phyloP scores from a whole-genome alignment of 2,329 filamentous ascomycete species.

The Triangularia setosa region DNA sequence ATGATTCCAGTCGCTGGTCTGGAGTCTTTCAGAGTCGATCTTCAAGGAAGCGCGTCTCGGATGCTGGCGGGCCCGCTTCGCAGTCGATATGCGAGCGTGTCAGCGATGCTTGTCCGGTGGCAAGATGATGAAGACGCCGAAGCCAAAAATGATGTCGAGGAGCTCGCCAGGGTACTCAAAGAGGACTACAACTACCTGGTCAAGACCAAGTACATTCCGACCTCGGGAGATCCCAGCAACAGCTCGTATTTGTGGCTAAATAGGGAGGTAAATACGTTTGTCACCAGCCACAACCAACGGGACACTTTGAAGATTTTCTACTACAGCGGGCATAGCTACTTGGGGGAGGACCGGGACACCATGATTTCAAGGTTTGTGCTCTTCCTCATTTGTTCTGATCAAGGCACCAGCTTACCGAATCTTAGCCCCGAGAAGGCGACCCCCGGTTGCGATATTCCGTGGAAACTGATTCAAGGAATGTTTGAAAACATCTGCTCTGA shows the following conservation, averaged over 20 bases:
- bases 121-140: slow-evolving; percentile 47
- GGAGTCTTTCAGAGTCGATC: slow-evolving; percentile 48
- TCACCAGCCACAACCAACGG: slow-evolving; percentile 50
- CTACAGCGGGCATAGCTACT: slow-evolving; percentile 52
- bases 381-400: neutral
- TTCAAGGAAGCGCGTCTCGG: slow-evolving; percentile 48
- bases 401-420: slow-evolving; percentile 11
- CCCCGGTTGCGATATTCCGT: slow-evolving; percentile 47
- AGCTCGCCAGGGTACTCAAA: slow-evolving; percentile 48
- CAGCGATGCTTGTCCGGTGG: slow-evolving; percentile 54
- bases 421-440: slow-evolving; percentile 45
- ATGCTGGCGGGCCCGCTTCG: slow-evolving; percentile 49
- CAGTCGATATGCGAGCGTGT: slow-evolving; percentile 50
- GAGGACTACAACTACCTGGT: slow-evolving; percentile 50
- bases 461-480: slow-evolving; percentile 54
- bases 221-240: slow-evolving; percentile 43
- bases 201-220: slow-evolving; percentile 48
- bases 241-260: slow-evolving; percentile 53
- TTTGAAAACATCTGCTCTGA: slow-evolving; percentile 54
- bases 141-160: slow-evolving; percentile 41
- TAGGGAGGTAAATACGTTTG: slow-evolving; percentile 48
- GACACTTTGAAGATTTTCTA: slow-evolving; percentile 58
- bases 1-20: slow-evolving; percentile 42
- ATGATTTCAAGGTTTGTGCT: slow-evolving; percentile 50
- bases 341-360: slow-evolving; percentile 55